Evolutionary conservation across 176 grass and related monocot genomes (phyloP).

Genomic region (Phoenix dactylifera): DNA sequence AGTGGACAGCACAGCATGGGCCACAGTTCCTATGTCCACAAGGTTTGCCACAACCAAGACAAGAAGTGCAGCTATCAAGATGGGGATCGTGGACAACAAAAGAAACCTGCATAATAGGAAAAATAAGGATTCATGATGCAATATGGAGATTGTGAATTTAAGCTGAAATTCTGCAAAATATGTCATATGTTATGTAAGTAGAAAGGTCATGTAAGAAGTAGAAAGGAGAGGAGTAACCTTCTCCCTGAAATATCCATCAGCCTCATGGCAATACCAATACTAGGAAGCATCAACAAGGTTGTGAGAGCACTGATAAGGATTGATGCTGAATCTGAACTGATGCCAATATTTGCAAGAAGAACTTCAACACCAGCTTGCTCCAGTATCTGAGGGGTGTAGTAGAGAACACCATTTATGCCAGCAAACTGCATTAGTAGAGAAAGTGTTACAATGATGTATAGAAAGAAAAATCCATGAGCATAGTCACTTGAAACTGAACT

Average conservation of each 20-base stretch:
- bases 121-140: neutral
- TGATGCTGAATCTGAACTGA: conserved; percentile 65
- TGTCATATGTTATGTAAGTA: too few relatives aligned
- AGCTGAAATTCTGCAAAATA: too few relatives aligned
- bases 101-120: conserved; percentile 60
- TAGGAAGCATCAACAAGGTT: conserved; percentile 93
- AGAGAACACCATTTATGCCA: conserved; percentile 96
- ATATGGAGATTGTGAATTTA: too few relatives aligned
- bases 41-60: conserved; percentile 71
- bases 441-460: neutral
- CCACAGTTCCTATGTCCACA: conserved; percentile 49
- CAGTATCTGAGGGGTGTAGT: conserved; percentile 98
- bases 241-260: conserved; percentile 98
- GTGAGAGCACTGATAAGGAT: conserved; percentile 93
- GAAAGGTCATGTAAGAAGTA: neutral
- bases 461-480: neutral
- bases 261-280: conserved; percentile 91
- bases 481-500: too few relatives aligned
- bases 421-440: conserved; percentile 58
- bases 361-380: conserved; percentile 87
- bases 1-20: conserved; percentile 72
- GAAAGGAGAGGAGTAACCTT: conserved; percentile 41
- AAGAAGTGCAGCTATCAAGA: conserved; percentile 56
- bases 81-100: conserved; percentile 72
- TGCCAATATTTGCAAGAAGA: conserved; percentile 76